Evolutionary conservation across 345 rosid genomes (phyloP).

Genomic region (Geranium rotundifolium): DNA sequence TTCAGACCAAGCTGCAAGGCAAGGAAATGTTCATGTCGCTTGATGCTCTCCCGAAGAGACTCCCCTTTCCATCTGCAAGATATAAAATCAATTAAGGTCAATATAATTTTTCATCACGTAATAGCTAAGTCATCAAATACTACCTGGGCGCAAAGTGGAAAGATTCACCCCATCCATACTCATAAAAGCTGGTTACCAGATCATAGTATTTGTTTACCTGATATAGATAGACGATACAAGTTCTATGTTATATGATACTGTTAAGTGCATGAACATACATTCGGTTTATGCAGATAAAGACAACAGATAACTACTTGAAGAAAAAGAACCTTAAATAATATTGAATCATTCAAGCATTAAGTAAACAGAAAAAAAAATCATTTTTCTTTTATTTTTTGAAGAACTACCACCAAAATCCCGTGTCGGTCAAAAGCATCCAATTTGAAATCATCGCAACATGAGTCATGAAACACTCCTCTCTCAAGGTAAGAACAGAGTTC

Average conservation of each 20-base stretch:
- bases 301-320: background rate
- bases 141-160: conserved; percentile 98
- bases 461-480: background rate
- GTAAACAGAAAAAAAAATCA: background rate
- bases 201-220: conserved; percentile 96
- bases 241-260: background rate
- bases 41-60: conserved; percentile 85
- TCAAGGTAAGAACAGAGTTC: background rate
- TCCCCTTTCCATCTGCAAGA: conserved; percentile 73
- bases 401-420: too few relatives aligned
- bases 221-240: conserved; percentile 2
- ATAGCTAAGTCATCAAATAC: too few relatives aligned
- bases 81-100: conserved; percentile 2
- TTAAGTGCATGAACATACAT: background rate
- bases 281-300: background rate
- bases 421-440: too few relatives aligned
- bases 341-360: background rate
- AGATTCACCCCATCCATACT: conserved; percentile 98
- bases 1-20: conserved; percentile 83
- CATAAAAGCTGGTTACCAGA: conserved; percentile 92
- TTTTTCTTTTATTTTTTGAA: background rate
- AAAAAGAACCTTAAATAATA: background rate
- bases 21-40: conserved; percentile 92
- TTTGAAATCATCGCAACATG: background rate
- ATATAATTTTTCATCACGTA: conserved; percentile 1